Evolutionary conservation across 2,329 filamentous ascomycete species (phyloP), one percentile per base, ranked within the genome.

Genomic region (Pseudogymnoascus sp.): DNA sequence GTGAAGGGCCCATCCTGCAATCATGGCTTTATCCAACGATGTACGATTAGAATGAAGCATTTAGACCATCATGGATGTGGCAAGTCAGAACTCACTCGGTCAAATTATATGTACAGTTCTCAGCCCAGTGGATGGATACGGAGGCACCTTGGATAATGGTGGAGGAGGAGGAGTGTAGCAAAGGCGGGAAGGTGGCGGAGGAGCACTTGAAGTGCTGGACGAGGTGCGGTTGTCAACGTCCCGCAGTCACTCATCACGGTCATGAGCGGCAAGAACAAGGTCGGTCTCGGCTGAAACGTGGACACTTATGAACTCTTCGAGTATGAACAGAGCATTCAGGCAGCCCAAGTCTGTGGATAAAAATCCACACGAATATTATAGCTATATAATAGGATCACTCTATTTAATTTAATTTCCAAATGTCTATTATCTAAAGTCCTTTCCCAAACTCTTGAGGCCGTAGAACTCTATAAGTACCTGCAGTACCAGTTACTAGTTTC

Each of bases 1-100:
- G 50, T 56, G 50, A 56, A 56, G 50, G 50, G 33, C 50, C 50
- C 50, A 56, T 56, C 50, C 50, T 56, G 50, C 50, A 56, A 56
- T 33, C 50, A 56, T 56, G 50, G 50, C 50, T 56, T 33, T 33
- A 56, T 56, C 29, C 50, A 33, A 26, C 50, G 11, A 33, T 21
- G 50, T 33, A 56, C 50, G 50, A 56, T 56, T 56, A 56, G 50
- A 56, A 56, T 56, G 17, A 56, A 33, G 26, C 50, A 33, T 56
- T 33, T 17, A 29, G 46, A 56, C 46, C 11, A 56, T 33, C n/a
- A 33, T 33, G n/a, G 50, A 15, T 37, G 33, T 5, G 50, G 50
- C 29, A 56, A 33, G n/a, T 33, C 50, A 33, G 29, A 33, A 56
- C 50, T 56, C 50, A 56, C 29, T 56, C 50, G 50, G 29, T 56